These are phyloP conservation scores for Vigna reflexopilosa DNA, from an alignment of 306 rosid genomes.

Conservation along the genomic window DNA sequence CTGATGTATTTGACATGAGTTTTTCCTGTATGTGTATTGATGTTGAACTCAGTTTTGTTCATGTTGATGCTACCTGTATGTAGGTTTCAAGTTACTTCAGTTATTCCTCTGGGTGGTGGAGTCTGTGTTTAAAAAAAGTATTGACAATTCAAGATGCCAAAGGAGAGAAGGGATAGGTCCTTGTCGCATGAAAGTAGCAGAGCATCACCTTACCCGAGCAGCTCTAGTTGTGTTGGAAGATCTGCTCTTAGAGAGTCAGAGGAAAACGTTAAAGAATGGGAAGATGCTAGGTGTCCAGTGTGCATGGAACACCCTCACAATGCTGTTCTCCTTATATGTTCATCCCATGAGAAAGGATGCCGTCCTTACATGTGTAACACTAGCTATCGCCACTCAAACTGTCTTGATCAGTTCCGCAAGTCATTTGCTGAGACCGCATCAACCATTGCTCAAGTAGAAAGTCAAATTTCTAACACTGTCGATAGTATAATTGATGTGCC, in stretches of 20 bases:
- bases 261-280: constrained; percentile 85
- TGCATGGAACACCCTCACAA: constrained; percentile 99
- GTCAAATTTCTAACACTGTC: constrained; percentile 44
- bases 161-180: constrained; percentile 92
- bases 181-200: constrained; percentile 73
- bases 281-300: constrained; percentile 95
- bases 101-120: constrained; percentile 39
- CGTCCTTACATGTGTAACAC: constrained; percentile 99
- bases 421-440: constrained; percentile 65
- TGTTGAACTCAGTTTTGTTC: constrained; percentile 27
- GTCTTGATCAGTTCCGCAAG: constrained; percentile 95
- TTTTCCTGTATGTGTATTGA: not conserved
- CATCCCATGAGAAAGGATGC: constrained; percentile 91
- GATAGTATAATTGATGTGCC: constrained; percentile 42
- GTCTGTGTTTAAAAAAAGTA: constrained; percentile 29
- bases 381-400: constrained; percentile 97
- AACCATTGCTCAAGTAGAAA: constrained; percentile 54
- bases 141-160: constrained; percentile 70
- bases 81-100: constrained; percentile 44
- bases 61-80: constrained; percentile 33
- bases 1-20: not conserved
- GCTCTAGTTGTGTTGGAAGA: constrained; percentile 65
- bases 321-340: constrained; percentile 91
- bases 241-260: constrained; percentile 58
- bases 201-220: constrained; percentile 82